Base-by-base conservation (phyloP, 768 basidiomycete species). In the Serendipita sp. region DNA sequence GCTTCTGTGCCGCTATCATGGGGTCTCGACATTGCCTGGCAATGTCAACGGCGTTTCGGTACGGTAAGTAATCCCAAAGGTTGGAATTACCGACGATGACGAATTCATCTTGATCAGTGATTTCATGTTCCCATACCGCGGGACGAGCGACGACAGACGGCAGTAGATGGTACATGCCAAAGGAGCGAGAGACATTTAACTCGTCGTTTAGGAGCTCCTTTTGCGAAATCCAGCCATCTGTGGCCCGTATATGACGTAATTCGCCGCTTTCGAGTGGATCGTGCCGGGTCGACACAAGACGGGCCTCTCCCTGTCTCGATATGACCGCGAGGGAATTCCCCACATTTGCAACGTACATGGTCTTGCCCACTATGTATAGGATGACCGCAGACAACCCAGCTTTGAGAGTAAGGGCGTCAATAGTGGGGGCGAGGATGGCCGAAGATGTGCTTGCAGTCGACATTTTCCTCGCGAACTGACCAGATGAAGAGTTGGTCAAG, bases 41-140 rank as follows among this genome's bases (percentile, higher is more conserved):
- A 66, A 98, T 93, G 72, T 98, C 95, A 64, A 98, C 92, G 1
- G 96, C 95, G 0, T 90, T 95, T 73, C 97, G 92, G 71, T 89
- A 91, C 3, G 89, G 86, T 67, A 98, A 88, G 67, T 83, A 89
- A 68, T 94, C 88, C 96, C 96, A 99, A 29, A 98, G 72, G 0
- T 91, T 91, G 3, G 84, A 81, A 72, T 98, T 97, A 33, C 86
- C 96, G 66, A 99, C 81, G 75, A 99, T 95, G 69, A 98, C 82
- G 70, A 98, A 96, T 73, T 99, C 95, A 73, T 99, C 96, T 63
- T 84, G 80, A 66, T 90, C 86, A 1, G 83, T 80, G 16, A 99
- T 75, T 53, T 84, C 79, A 67, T 86, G 83, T 3, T 76, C 77
- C 67, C 76, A 77, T 66, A 95, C 81, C 71, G 91, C 82, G 0